Evolutionary conservation across 176 grass and related monocot genomes (phyloP).

Genomic region (Secale cereale): DNA sequence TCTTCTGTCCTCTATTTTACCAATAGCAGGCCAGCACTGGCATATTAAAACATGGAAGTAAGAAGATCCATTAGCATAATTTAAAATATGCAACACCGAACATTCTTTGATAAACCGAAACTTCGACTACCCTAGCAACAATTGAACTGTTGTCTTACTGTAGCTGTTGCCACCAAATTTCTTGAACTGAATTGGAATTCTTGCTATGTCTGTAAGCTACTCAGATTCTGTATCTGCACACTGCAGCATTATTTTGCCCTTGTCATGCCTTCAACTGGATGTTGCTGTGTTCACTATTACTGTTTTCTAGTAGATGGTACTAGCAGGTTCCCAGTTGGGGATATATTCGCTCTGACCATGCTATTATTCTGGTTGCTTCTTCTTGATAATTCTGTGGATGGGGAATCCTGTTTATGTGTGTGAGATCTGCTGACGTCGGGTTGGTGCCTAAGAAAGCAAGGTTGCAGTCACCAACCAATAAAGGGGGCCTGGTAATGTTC

Average conservation of each 20-base stretch:
- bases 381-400: not conserved
- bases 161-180: not conserved
- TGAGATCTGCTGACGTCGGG: constrained; percentile 8
- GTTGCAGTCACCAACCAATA: not conserved
- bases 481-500: not conserved
- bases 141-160: not conserved
- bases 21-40: not conserved
- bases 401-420: not conserved
- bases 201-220: not conserved
- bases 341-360: not conserved
- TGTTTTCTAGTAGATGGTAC: not conserved
- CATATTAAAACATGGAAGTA: constrained; percentile 3
- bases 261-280: not conserved
- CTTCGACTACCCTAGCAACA: not conserved
- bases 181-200: not conserved
- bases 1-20: not conserved
- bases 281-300: not conserved
- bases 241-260: not conserved
- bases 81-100: not conserved
- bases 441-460: constrained; percentile 2
- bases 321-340: not conserved
- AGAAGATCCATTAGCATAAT: not conserved
- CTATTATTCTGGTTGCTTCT: not conserved
- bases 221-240: not conserved
- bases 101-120: not conserved